Evolutionary conservation across 306 rosid species (phyloP).

Genomic region (Castanea crenata): DNA sequence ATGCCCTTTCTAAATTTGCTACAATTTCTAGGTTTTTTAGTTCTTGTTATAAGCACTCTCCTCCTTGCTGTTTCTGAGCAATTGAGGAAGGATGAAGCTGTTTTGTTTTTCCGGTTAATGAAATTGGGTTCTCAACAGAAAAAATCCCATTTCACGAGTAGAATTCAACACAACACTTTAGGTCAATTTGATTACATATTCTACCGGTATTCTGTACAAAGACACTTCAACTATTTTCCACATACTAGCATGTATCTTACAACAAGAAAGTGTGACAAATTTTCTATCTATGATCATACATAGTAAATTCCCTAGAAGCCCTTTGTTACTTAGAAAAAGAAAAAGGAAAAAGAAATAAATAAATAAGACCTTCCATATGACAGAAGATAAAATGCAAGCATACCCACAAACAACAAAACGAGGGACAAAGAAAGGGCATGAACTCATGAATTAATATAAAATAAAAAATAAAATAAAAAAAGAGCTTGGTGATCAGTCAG

Average conservation of each 20-base stretch:
- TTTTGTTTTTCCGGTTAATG: no score
- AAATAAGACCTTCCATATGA: neutral
- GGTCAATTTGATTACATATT: neutral
- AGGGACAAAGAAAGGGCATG: neutral
- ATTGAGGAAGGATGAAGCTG: no score
- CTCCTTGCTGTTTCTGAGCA: no score
- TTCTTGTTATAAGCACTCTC: no score
- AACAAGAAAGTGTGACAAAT: neutral
- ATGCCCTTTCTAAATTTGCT: no score
- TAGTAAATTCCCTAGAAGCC: neutral
- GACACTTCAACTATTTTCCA: neutral
- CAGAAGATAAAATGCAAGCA: no score
- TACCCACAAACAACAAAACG: neutral
- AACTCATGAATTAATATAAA: neutral
- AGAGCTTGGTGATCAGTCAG: neutral
- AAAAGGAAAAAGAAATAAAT: neutral
- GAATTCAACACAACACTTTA: neutral
- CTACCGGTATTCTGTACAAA: neutral
- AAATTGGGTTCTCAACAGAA: no score
- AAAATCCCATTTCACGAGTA: constrained; percentile 7
- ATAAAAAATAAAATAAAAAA: neutral
- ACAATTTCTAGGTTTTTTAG: no score
- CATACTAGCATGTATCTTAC: neutral
- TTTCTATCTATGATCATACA: neutral
- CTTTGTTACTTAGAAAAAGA: neutral